Base-by-base conservation (phyloP, 208 protist genomes). In the Leishmania arabica region DNA sequence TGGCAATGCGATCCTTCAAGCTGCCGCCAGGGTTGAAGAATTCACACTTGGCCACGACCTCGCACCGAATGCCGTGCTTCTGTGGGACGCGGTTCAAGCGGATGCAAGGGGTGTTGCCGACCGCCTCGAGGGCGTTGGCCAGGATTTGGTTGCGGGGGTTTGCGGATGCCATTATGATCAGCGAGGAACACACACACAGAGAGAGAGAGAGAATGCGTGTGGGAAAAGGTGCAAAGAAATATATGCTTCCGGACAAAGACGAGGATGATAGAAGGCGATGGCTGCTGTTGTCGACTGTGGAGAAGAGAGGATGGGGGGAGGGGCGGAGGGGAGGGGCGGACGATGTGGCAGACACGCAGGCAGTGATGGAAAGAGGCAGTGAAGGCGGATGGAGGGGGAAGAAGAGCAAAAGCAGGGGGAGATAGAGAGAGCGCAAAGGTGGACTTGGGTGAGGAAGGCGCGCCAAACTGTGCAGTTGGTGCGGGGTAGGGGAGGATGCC, bases 1-100 rank as follows among this genome's bases (percentile, higher is more conserved):
- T 86, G 45, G 93, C 99, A 81, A 99, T 99, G 49, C 99, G 90
- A 84, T 99, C 99, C 95, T 99, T 99, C 42, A 99, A 97, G 78
- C 97, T 99, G 45, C 98, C 98, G 79, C 94, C 93, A 19, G 96
- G 95, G 85, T 98, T 98, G 45, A 98, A 87, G 80, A 96, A 98
- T 86, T 98, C 96, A 76, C 90, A 97, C 83, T 98, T 98, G 72
- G 92, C 95, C n/a, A 98, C 82, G 45, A 98, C 84, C 75, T 98
- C 96, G 86, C 95, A 98, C 79, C 89, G 49, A 47, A 98, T 51
- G 51, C 94, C 93, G 56, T 96, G 85, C 42, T 81, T 82, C 84
- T 93, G 58, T 34, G 95, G 93, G 49, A 98, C 69, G 54, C 86
- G 87, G 88, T 98, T 97, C 27, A 98, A 81, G 31, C 95, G 91